A percentile compares a stretch with the other conserved stretches of the same genome.
These are phyloP conservation scores for Colletotrichum liaoningense DNA, from an alignment of 2,329 filamentous ascomycete species.

Conservation along the genomic window DNA sequence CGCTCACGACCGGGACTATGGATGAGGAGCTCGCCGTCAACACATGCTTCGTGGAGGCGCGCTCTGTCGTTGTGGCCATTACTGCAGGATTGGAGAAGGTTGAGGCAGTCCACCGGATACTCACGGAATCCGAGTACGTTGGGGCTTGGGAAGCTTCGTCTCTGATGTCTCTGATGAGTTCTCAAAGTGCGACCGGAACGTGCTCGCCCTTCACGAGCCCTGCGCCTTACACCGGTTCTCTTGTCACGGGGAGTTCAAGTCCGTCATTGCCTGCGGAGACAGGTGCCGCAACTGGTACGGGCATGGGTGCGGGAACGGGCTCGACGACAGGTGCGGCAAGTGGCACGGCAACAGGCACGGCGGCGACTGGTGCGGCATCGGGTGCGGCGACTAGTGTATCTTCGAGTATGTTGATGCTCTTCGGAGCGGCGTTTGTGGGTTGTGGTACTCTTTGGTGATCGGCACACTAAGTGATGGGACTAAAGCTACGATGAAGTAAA, in stretches of 20 bases:
- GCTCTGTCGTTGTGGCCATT: constrained; percentile 17
- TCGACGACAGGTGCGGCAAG: constrained; percentile 4
- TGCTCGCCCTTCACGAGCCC: constrained; percentile 10
- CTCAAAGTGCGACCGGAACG: background rate
- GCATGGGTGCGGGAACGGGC: background rate
- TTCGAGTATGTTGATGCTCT: background rate
- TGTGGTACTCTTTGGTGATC: background rate
- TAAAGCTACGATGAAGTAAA: background rate
- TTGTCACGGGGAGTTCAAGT: background rate
- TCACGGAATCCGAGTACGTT: background rate
- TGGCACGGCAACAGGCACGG: constrained; percentile 3
- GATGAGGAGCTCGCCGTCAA: constrained; percentile 1
- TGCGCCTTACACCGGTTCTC: constrained; percentile 4
- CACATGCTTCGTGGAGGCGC: constrained; percentile 21
- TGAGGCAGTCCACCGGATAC: constrained; percentile 2
- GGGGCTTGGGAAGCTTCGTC: background rate
- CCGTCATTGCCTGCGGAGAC: constrained; percentile 6
- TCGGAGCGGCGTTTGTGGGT: background rate
- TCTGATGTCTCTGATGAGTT: background rate
- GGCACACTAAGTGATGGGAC: background rate
- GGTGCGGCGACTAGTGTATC: constrained; percentile 7
- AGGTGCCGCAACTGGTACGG: background rate
- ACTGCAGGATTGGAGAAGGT: constrained; percentile 28
- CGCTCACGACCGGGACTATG: background rate
- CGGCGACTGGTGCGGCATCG: constrained; percentile 9